Conservation (phyloP, 345 rosid species). For the Heritiera fomes region DNA sequence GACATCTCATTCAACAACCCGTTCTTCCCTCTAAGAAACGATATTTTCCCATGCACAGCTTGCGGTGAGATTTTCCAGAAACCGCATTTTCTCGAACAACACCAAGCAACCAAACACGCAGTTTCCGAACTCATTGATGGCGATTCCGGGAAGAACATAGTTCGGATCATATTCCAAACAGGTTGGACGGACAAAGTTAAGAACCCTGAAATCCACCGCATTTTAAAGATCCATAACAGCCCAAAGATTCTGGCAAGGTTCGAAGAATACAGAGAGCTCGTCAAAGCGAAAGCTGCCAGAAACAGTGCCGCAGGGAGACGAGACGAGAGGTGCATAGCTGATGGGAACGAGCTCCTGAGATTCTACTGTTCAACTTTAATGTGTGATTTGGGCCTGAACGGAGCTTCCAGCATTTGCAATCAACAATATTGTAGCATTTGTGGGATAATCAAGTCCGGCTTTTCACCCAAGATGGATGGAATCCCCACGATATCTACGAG, state of each 20-base stretch:
- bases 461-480: conserved; percentile 89
- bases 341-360: conserved; percentile 92
- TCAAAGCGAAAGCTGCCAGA: conserved; percentile 67
- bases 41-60: conserved; percentile 72
- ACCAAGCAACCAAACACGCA: conserved; percentile 67
- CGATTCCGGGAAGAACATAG: conserved; percentile 82
- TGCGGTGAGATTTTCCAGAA: conserved; percentile 82
- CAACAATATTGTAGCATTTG: conserved; percentile 85
- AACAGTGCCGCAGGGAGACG: conserved; percentile 36
- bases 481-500: conserved; percentile 74
- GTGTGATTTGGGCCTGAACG: conserved; percentile 71
- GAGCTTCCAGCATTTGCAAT: conserved; percentile 53
- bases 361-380: conserved; percentile 85
- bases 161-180: conserved; percentile 78
- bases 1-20: conserved; percentile 41
- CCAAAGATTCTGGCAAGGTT: conserved; percentile 69
- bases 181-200: conserved; percentile 62
- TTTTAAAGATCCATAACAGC: conserved; percentile 85
- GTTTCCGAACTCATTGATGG: conserved; percentile 76
- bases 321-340: conserved; percentile 92
- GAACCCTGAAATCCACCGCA: conserved; percentile 56
- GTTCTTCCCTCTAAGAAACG: conserved; percentile 63
- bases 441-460: conserved; percentile 77
- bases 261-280: conserved; percentile 88
- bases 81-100: conserved; percentile 68